Conservation (phyloP, 305 asterid species). For the Solanum chacoense region DNA sequence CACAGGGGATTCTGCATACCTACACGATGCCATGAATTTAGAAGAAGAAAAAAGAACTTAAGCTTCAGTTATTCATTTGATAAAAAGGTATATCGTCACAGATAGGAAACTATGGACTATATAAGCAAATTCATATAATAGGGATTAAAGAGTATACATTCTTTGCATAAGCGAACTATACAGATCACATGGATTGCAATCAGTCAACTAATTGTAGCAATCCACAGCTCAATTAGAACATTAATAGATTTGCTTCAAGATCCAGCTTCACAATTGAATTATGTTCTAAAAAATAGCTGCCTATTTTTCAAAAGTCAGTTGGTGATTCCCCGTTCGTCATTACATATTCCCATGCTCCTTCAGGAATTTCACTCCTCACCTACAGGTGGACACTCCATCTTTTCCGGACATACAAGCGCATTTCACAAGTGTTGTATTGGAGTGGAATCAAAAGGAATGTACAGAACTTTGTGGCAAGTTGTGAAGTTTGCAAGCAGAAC, state of each 20-base stretch:
- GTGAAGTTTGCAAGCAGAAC: not conserved
- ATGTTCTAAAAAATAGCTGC: not conserved
- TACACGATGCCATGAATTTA: slow-evolving; percentile 10
- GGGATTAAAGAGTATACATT: not conserved
- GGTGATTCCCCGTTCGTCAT: not conserved
- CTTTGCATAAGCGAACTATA: not conserved
- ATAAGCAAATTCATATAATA: not conserved
- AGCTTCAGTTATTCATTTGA: not conserved
- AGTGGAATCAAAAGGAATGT: not conserved
- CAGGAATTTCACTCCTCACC: not conserved
- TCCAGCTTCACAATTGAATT: not conserved
- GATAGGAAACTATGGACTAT: not conserved
- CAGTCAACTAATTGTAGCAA: not conserved
- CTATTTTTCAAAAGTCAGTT: not conserved
- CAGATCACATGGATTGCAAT: not conserved
- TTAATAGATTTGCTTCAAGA: not conserved
- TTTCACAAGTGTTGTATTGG: not conserved
- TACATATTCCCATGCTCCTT: not conserved
- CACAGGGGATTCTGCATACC: slow-evolving; percentile 50
- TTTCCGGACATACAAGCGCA: not conserved
- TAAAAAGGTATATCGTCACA: not conserved
- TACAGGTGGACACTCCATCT: not conserved
- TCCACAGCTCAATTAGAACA: not conserved
- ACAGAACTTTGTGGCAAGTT: not conserved
- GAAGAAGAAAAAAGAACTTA: not conserved